Percentiles rank a stretch among this genome's conserved stretches.
Conservation (phyloP, 768 basidiomycete genomes). For the Lentinus tigrinus region DNA sequence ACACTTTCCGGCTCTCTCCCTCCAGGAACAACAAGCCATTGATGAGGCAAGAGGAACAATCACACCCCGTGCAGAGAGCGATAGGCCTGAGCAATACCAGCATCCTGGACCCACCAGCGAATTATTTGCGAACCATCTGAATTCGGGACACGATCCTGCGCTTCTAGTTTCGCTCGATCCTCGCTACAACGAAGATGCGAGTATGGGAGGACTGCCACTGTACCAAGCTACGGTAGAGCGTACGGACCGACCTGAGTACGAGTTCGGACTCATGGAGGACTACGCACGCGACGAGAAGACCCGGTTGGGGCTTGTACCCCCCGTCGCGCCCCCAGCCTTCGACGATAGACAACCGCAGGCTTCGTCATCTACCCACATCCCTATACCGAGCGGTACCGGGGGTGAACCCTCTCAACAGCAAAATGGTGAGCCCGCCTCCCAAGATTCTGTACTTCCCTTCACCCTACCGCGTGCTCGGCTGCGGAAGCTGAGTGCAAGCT, state of each 20-base stretch:
- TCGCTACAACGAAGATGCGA: slow-evolving; percentile 23
- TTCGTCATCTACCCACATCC: slow-evolving; percentile 12
- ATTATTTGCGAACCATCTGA: slow-evolving; percentile 38
- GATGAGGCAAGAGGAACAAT: slow-evolving; percentile 38
- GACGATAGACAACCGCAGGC: slow-evolving; percentile 14
- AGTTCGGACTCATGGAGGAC: slow-evolving; percentile 75
- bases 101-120: slow-evolving; percentile 33
- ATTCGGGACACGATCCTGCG: slow-evolving; percentile 44
- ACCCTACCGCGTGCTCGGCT: slow-evolving; percentile 52
- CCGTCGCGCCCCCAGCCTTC: slow-evolving; percentile 23
- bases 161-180: slow-evolving; percentile 37
- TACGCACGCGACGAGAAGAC: slow-evolving; percentile 73
- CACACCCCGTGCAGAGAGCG: slow-evolving; percentile 14
- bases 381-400: slow-evolving; percentile 3
- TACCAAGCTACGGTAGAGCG: slow-evolving; percentile 57
- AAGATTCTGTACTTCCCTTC: slow-evolving; percentile 18
- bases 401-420: slow-evolving; percentile 8
- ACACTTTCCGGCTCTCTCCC: slow-evolving; percentile 44
- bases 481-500: slow-evolving; percentile 86
- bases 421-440: slow-evolving; percentile 11
- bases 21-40: slow-evolving; percentile 49
- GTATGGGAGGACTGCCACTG: slow-evolving; percentile 55
- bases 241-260: slow-evolving; percentile 52
- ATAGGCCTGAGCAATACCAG: slow-evolving; percentile 17
- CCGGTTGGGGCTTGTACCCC: slow-evolving; percentile 55